Evolutionary conservation across 2,329 filamentous ascomycete species (phyloP), one percentile per base, ranked within the genome.

Genomic region (Fusarium cyanostomum): DNA sequence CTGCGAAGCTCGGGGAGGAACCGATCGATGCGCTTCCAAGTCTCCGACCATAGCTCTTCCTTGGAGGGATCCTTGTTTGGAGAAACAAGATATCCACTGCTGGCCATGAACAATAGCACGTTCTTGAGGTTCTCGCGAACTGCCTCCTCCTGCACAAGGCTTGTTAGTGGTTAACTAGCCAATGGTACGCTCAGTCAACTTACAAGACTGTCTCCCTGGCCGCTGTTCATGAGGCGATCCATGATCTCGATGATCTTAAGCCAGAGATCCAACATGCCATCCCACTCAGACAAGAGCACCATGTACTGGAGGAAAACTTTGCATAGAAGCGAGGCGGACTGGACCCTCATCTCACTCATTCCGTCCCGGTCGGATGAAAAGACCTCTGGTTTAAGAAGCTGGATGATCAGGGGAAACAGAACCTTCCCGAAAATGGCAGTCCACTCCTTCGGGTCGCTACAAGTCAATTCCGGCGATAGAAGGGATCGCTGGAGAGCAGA

Each of bases 91-190:
- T 92, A 94, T 31, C 91, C 94, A 46, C 90, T 94, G 74, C 89
- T 95, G 7, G 91, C 89, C 93, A 99, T 97, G 71, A 99, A 95
- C 9, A 99, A 83, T 21, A 98, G 81, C 49, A 98, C 93, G 67
- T 99, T 99, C 79, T 99, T 99, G 56, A 99, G 81, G 66, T 92
- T 95, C 77, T 99, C 95, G 1, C 92, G 91, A 3, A 98, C 93
- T 11, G 95, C 94, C 80, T 99, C 95, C 78, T 96, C 93, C 89
- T 96, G 68, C 13, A 33, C n/a, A 11, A 18, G 12, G 5, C 52
- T 70, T 67, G 51, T 64, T 56, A 67, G 45, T 26, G 16, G 15
- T 24, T 15, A 8, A 7, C 16, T 30, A 24, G 9, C 28, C 7
- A 33, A 7, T 9, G 21, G 8, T 28, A 12, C 21, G 15, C 8